Conservation (phyloP, 805 yeast species). For the Ogataea pilisensis region DNA sequence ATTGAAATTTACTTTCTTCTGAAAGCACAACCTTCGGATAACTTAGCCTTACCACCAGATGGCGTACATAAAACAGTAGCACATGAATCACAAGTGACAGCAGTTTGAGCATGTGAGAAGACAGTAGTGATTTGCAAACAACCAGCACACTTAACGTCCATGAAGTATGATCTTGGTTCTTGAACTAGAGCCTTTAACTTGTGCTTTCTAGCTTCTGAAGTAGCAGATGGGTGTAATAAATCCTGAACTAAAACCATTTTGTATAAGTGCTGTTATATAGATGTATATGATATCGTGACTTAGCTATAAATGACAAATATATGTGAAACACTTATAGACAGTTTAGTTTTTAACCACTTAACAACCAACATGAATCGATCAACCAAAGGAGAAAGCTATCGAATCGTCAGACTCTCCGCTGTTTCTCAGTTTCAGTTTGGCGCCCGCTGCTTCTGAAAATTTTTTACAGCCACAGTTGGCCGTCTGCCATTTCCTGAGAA, state of each 20-base stretch:
- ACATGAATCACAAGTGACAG: constrained; percentile 98
- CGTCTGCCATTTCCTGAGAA: too few relatives aligned
- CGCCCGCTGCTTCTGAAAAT: too few relatives aligned
- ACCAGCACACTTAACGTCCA: constrained; percentile 99
- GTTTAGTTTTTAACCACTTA: too few relatives aligned
- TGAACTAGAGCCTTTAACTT: constrained; percentile 97
- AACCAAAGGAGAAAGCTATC: too few relatives aligned
- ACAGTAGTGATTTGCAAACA: constrained; percentile 99
- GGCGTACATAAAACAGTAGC: constrained; percentile 98
- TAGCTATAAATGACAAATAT: too few relatives aligned
- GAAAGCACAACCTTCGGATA: constrained; percentile 99
- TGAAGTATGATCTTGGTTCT: constrained; percentile 97
- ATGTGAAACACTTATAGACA: too few relatives aligned
- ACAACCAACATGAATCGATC: too few relatives aligned
- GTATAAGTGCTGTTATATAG: background rate
- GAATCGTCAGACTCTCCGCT: too few relatives aligned
- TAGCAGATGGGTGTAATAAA: constrained; percentile 96
- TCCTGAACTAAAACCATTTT: constrained; percentile 93
- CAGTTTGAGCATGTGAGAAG: constrained; percentile 99
- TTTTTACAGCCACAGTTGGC: too few relatives aligned
- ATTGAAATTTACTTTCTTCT: constrained; percentile 79
- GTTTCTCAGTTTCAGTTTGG: too few relatives aligned
- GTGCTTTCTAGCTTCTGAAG: constrained; percentile 95
- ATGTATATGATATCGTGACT: background rate
- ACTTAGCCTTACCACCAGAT: constrained; percentile 99